Evolutionary conservation across 345 rosid genomes (phyloP).

Genomic region (Combretum micranthum): DNA sequence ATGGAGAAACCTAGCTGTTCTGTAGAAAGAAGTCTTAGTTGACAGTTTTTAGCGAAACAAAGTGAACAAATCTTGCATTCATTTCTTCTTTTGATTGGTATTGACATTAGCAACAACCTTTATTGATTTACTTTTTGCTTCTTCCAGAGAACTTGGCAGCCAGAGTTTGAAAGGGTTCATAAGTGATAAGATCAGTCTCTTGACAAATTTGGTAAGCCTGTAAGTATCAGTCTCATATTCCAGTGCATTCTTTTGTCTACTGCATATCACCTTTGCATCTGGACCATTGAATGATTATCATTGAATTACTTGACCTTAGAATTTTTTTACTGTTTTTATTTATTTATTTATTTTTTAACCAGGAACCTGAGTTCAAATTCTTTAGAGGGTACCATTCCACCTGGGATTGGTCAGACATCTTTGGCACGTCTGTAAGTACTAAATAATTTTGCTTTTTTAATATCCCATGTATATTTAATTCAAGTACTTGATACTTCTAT

Average conservation of each 20-base stretch:
- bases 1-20: no score
- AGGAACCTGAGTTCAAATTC: no score
- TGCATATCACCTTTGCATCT: background rate
- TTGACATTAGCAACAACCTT: no score
- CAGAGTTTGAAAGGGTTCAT: slow-evolving; percentile 88
- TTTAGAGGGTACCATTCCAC: slow-evolving; percentile 62
- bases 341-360: no score
- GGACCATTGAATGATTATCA: background rate
- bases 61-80: no score
- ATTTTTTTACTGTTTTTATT: background rate
- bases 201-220: slow-evolving; percentile 78
- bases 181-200: slow-evolving; percentile 73
- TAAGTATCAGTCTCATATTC: slow-evolving; percentile 43
- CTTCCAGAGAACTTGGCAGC: slow-evolving; percentile 81
- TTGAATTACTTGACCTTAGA: background rate
- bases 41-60: no score
- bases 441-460: background rate
- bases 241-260: background rate
- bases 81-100: no score
- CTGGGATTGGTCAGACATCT: slow-evolving; percentile 69
- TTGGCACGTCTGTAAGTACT: slow-evolving; percentile 68
- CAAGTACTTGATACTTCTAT: background rate
- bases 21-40: no score
- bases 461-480: background rate
- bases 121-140: background rate